Evolutionary conservation across 768 basidiomycete species (phyloP).

Genomic region (Kwoniella bestiolae): DNA sequence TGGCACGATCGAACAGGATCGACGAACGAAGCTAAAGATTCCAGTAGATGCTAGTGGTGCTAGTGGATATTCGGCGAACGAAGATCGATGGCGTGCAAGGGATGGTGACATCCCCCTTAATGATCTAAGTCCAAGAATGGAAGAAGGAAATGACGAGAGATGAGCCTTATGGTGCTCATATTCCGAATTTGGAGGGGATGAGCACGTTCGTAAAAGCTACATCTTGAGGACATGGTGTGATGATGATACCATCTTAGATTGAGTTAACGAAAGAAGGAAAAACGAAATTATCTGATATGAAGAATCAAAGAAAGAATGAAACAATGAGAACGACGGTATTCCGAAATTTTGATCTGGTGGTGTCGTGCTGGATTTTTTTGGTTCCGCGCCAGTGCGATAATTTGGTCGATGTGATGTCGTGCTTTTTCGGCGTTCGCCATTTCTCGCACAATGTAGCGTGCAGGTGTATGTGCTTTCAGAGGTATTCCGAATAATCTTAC

Average conservation of each 20-base stretch:
- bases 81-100: not conserved
- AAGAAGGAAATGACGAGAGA: not conserved
- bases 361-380: too few species aligned
- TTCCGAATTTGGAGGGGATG: not conserved
- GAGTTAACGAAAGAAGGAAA: not conserved
- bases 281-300: not conserved
- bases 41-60: not conserved
- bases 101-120: not conserved
- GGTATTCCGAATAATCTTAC: not conserved
- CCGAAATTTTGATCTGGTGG: too few species aligned
- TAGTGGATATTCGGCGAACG: too few species aligned
- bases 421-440: slow-evolving; percentile 8
- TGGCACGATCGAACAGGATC: too few species aligned
- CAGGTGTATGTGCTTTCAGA: not conserved
- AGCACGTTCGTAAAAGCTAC: not conserved
- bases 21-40: too few species aligned
- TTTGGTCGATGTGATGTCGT: not conserved
- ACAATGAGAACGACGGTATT: not conserved
- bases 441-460: not conserved
- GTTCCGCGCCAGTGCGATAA: not conserved
- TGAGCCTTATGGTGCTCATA: not conserved
- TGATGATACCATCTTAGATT: not conserved
- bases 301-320: too few species aligned
- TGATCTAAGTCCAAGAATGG: too few species aligned
- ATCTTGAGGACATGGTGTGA: not conserved